phyloP scores from a whole-genome alignment of 441 rosid genomes.

The Brassica hybrid region DNA sequence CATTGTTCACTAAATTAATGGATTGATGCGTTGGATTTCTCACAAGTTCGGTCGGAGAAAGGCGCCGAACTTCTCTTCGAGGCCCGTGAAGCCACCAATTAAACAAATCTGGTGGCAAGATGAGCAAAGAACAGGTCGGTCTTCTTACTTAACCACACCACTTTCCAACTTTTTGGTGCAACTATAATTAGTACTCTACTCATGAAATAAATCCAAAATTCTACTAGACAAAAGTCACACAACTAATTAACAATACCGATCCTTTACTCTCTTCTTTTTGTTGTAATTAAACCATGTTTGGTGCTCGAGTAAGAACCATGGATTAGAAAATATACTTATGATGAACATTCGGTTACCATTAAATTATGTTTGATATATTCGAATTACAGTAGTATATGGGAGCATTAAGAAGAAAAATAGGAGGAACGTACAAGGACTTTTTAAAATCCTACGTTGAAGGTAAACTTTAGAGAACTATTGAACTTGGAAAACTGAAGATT shows the following conservation, averaged over 20 bases:
- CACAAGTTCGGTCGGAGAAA: constrained; percentile 71
- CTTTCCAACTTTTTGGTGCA: background rate
- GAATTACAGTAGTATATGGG: constrained; percentile 75
- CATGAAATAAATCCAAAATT: background rate
- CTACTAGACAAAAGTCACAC: background rate
- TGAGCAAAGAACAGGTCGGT: constrained; percentile 73
- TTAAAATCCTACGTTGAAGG: constrained; percentile 88
- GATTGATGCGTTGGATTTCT: constrained; percentile 64
- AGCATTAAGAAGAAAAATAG: constrained; percentile 90
- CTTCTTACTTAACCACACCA: constrained; percentile 4
- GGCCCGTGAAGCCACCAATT: constrained; percentile 67
- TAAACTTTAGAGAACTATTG: constrained; percentile 18
- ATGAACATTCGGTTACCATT: background rate
- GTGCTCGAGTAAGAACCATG: too few species aligned
- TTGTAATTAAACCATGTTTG: background rate
- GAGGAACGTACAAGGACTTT: constrained; percentile 93
- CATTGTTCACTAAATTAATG: constrained; percentile 24
- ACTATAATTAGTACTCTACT: background rate
- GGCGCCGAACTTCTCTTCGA: constrained; percentile 79
- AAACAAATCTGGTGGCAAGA: constrained; percentile 58
- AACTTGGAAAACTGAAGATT: background rate
- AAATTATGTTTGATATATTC: background rate
- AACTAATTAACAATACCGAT: background rate
- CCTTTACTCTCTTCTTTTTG: background rate
- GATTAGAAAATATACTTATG: background rate